Evolutionary conservation across 106 monocot species (phyloP), one percentile per base, ranked within the genome.

Genomic region (Allium cepa): DNA sequence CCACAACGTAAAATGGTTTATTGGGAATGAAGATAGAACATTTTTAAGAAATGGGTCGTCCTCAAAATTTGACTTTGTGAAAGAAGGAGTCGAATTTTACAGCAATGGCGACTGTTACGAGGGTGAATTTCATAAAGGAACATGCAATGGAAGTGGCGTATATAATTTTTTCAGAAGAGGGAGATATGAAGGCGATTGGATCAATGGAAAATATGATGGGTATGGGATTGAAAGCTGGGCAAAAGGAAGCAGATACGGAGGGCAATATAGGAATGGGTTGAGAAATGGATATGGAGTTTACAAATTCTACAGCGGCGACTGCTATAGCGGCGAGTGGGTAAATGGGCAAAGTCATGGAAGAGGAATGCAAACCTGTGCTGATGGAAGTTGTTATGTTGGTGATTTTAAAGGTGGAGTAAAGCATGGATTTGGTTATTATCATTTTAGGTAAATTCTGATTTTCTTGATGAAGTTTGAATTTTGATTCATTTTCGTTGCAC

Each of bases 381-480:
- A 82, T 28, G 76, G 86, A 7, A 79, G 86, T 67, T 79, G 50
- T 71, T 86, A 79, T 16, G 73, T 71, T 6, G 86, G 86, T n/a
- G 79, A 82, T 53, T 87, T 87, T 67, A 82, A 77, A 71, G 71
- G 67, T 46, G 86, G 79, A 2, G 77, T 77, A n/a, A 86, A 86
- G 77, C 86, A 86, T 46, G 86, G 86, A 16, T 68, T 79, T 11
- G 86, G 86, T 0, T 74, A 48, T 70, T 82, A 86, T 62, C 71
- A 71, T 49, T 82, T 86, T 76, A 86, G 86, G 86, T 86, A 67
- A 46, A 17, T 57, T 12, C 16, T 16, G 9, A 57, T 57, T 22
- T 68, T 51, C 36, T 36, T 3, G 36, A 36, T 36, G 36, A 36
- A 36, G 36, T 36, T 36, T 36, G 36, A 36, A 36, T 36, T 36